phyloP scores from a whole-genome alignment of 169 alveolate species.

The Cryptosporidium bovis region DNA sequence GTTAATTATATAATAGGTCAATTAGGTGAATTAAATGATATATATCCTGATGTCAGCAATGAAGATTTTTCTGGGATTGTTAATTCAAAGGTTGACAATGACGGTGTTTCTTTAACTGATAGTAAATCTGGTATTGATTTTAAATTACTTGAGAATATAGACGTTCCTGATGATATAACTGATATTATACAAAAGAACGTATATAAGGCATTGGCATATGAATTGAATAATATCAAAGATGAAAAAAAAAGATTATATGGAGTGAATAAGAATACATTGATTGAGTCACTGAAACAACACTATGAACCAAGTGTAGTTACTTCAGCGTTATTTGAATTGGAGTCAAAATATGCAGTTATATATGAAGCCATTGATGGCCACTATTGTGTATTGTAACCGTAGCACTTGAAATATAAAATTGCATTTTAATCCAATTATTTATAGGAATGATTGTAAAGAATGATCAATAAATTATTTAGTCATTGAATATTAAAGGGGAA shows the following conservation, averaged over 20 bases:
- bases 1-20: constrained; percentile 11
- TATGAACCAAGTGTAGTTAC: constrained; percentile 26
- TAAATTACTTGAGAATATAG: constrained; percentile 2
- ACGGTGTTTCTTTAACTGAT: not conserved
- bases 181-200: constrained; percentile 31
- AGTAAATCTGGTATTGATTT: not conserved
- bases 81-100: not conserved
- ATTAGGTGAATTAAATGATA: not conserved
- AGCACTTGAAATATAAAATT: not conserved
- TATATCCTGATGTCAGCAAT: not conserved
- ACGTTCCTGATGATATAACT: constrained; percentile 44
- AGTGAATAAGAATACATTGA: constrained; percentile 14
- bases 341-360: constrained; percentile 68
- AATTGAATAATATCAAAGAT: constrained; percentile 1
- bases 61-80: not conserved
- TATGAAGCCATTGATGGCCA: constrained; percentile 55
- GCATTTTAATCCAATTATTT: not conserved
- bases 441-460: not conserved
- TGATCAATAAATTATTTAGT: not conserved
- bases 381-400: constrained; percentile 34
- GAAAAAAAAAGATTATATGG: constrained; percentile 40
- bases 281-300: constrained; percentile 16
- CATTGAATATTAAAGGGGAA: not conserved
- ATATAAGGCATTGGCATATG: constrained; percentile 43
- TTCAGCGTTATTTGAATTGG: constrained; percentile 59